Percentiles rank a stretch among this genome's conserved stretches.
Evolutionary conservation across 495 filamentous ascomycete species (phyloP).

Genomic region (Astrocystis sublimbata): DNA sequence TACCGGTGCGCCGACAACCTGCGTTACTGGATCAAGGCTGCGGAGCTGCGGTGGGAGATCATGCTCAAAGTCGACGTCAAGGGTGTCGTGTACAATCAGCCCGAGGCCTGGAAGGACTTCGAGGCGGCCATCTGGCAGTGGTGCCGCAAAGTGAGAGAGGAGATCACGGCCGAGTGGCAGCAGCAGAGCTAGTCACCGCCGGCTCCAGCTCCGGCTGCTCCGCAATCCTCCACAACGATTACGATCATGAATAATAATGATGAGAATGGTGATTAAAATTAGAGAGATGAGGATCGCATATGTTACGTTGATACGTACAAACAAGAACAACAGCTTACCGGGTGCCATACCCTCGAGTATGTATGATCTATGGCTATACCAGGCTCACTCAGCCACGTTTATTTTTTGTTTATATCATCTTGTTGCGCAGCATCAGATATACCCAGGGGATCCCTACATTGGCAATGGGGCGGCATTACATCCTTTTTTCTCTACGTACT

Average conservation of each 20-base stretch:
- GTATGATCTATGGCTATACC: background rate
- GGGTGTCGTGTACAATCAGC: conserved; percentile 72
- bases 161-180: conserved; percentile 57
- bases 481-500: background rate
- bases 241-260: conserved; percentile 31
- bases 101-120: conserved; percentile 73
- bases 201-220: background rate
- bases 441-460: conserved; percentile 6
- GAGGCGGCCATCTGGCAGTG: conserved; percentile 78
- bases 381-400: conserved; percentile 1
- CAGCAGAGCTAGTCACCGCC: background rate
- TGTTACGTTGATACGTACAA: conserved; percentile 8
- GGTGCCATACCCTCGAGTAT: too few relatives aligned
- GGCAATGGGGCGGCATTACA: conserved; percentile 6
- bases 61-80: conserved; percentile 82
- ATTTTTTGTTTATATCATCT: conserved; percentile 18
- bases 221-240: conserved; percentile 19
- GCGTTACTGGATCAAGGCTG: conserved; percentile 93
- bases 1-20: conserved; percentile 94
- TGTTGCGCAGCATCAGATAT: conserved; percentile 10
- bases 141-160: conserved; percentile 74
- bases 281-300: background rate
- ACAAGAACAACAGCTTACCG: background rate
- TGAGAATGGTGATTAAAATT: conserved; percentile 5
- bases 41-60: conserved; percentile 91